Conservation (phyloP, 257 asterid species). For the Solanum habrochaites region DNA sequence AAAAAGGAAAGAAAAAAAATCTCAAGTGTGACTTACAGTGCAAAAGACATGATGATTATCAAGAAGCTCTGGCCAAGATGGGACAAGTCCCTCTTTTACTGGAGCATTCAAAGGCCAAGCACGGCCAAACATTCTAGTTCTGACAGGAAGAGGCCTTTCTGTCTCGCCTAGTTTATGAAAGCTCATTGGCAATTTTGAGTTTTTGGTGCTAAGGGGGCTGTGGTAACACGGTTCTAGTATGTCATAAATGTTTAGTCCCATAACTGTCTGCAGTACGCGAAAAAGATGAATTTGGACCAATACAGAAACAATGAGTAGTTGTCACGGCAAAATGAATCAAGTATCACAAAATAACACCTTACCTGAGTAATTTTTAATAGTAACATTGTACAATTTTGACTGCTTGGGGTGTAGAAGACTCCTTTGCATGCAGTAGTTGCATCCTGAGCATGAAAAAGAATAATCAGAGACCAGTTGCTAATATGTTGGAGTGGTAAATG, state of each 20-base stretch:
- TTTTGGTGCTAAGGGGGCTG: conserved; percentile 13
- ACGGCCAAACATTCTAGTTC: conserved; percentile 86
- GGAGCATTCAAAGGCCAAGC: conserved; percentile 97
- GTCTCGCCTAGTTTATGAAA: conserved; percentile 91
- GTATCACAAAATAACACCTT: conserved; percentile 7
- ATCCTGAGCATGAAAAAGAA: conserved; percentile 38
- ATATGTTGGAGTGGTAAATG: neutral
- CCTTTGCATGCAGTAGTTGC: conserved; percentile 48
- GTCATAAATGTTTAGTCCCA: conserved; percentile 57
- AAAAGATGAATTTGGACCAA: neutral
- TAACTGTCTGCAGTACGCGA: conserved; percentile 35
- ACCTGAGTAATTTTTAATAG: conserved; percentile 52
- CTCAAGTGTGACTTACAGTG: conserved; percentile 44
- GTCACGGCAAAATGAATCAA: neutral
- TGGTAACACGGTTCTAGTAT: conserved; percentile 96
- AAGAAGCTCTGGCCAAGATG: conserved; percentile 80
- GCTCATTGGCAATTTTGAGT: conserved; percentile 51
- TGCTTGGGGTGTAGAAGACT: conserved; percentile 35
- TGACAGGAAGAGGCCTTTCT: conserved; percentile 63
- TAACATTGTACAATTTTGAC: conserved; percentile 33
- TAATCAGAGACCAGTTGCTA: neutral
- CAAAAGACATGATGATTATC: conserved; percentile 35
- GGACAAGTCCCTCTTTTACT: conserved; percentile 74
- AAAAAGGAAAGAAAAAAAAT: neutral
- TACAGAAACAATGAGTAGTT: neutral